Evolutionary conservation across 2,329 filamentous ascomycete species (phyloP).

Genomic region (Colletotrichum theobromicola): DNA sequence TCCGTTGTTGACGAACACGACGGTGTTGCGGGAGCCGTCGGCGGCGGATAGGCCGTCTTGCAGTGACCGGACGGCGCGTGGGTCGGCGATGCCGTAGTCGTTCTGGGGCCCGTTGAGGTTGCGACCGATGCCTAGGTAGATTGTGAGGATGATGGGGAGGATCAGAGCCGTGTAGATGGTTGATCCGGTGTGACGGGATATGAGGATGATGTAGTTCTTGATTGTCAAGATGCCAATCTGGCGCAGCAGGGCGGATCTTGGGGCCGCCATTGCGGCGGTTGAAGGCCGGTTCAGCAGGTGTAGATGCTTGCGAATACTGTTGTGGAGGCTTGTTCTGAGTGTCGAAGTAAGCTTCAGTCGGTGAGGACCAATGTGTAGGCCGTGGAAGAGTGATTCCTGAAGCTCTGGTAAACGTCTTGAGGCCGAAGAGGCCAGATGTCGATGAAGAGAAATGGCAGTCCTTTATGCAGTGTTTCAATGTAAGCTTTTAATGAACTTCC

Average conservation of each 20-base stretch:
- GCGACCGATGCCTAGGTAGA: slow-evolving; percentile 72
- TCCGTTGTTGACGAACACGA: slow-evolving; percentile 82
- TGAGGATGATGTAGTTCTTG: slow-evolving; percentile 66
- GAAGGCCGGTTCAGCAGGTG: background rate
- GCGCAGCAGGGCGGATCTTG: slow-evolving; percentile 27
- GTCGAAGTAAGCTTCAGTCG: background rate
- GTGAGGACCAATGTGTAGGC: background rate
- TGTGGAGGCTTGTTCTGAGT: too few species aligned
- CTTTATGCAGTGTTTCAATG: background rate
- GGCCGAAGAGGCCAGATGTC: background rate
- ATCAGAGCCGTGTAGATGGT: slow-evolving; percentile 63
- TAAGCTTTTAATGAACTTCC: background rate
- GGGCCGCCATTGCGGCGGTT: background rate
- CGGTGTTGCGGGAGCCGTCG: slow-evolving; percentile 56
- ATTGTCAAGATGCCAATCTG: slow-evolving; percentile 65
- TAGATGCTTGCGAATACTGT: fast-evolving
- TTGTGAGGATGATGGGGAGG: slow-evolving; percentile 61
- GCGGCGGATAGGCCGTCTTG: background rate
- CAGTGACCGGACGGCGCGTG: slow-evolving; percentile 67
- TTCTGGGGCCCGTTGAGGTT: slow-evolving; percentile 84
- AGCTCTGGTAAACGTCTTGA: background rate
- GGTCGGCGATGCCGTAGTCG: slow-evolving; percentile 72
- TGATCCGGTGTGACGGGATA: slow-evolving; percentile 55
- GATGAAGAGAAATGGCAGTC: background rate
- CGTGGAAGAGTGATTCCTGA: background rate